Evolutionary conservation across 2,329 filamentous ascomycete species (phyloP), one percentile per base, ranked within the genome.

Genomic region (Xylaria sp.): DNA sequence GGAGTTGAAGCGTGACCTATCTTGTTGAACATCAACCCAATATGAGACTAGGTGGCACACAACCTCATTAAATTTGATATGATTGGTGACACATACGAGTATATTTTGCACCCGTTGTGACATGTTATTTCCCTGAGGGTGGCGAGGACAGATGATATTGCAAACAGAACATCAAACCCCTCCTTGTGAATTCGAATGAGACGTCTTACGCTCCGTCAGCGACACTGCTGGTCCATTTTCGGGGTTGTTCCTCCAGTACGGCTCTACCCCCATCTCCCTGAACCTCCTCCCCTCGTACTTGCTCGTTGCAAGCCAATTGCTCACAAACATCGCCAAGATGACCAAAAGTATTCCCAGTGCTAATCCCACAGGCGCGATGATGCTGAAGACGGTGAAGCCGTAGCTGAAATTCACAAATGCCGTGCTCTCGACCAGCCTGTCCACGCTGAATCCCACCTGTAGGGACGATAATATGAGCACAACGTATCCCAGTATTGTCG

Each of bases 401-500:
- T 78, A 78, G 51, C 75, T 77, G n/a, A 74, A 76, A 57, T 73
- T 69, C 61, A 77, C 74, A 66, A 78, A 79, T 1, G 76, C 68
- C 28, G 72, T 69, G 52, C 74, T 71, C 15, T 56, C 50, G 10
- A 72, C 51, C 6, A 79, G 74, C 60, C 62, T 52, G 15, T 76
- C 74, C 9, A 74, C 73, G 15, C 74, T 73, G 2, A 79, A 60
- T 31, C 77, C 77, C n/a, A 79, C 77, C 57, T 78, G 77, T 66
- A 79, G 76, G 55, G 76, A 75, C 37, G 76, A 76, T 59, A 79
- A 52, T 41, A 78, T 74, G 39, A 78, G 75, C 55, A 78, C 77
- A 51, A 84, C 74, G 67, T 83, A 84, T 18, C 79, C 80, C 23
- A 82, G 76, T 8, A 81, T 67, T 6, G 79, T 75, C 10, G 81